Evolutionary conservation across 768 basidiomycete species (phyloP).

Genomic region (Lentinula edodes): DNA sequence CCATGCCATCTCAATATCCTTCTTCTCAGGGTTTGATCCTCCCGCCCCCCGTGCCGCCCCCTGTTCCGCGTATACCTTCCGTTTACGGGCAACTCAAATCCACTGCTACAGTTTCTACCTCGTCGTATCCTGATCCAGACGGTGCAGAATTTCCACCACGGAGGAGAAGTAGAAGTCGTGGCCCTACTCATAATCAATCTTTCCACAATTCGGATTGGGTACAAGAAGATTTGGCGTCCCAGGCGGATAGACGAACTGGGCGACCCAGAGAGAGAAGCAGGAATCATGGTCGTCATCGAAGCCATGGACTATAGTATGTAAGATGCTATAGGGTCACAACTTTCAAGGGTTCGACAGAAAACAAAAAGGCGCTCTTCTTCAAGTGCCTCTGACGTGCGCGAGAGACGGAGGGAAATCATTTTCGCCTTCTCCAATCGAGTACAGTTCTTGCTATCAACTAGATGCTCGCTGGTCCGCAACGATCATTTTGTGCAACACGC

Average conservation of each 20-base stretch:
- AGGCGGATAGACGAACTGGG: not conserved
- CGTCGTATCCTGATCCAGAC: not conserved
- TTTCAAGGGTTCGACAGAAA: no score
- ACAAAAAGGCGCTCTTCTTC: no score
- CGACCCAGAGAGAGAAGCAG: not conserved
- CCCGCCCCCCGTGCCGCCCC: constrained; percentile 2
- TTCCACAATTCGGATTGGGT: not conserved
- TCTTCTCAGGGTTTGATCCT: not conserved
- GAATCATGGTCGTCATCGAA: not conserved
- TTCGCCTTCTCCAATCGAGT: no score
- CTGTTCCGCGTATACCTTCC: constrained; percentile 2
- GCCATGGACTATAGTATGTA: no score
- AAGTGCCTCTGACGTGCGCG: no score
- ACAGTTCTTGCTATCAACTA: no score
- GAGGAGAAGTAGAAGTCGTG: not conserved
- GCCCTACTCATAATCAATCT: not conserved
- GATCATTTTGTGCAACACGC: no score
- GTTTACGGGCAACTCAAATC: not conserved
- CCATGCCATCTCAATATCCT: not conserved
- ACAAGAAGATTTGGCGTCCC: not conserved
- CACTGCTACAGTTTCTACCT: not conserved
- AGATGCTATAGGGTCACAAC: no score
- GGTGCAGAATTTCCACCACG: not conserved
- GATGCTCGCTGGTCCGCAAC: no score
- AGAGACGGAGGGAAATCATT: no score